Evolutionary conservation across 495 filamentous ascomycete genomes (phyloP), one percentile per base, ranked within the genome.

Genomic region (Penicillium steckii): DNA sequence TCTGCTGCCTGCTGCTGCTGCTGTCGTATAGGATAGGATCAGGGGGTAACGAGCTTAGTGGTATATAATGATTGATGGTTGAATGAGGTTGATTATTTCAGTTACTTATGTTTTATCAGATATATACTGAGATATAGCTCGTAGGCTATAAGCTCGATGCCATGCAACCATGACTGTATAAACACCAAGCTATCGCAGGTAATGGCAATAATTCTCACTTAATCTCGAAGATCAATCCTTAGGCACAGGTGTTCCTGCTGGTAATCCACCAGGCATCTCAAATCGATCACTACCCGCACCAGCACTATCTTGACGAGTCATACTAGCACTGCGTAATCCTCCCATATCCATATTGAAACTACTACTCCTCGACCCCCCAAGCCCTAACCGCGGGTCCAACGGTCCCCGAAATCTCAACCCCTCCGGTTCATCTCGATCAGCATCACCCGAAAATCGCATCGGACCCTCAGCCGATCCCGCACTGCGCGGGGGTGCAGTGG

Each of bases 321-420:
- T 62, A 54, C 65, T 70, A 8, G 67, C 63, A 45, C 68, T 66
- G 4, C 70, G 69, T 40, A 73, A 52, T 24, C 65, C 67, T 12
- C 67, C 62, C 33, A 67, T 63, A 45, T 73, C 69, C 24, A 69
- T 61, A 48, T 73, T 72, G 48, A 69, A 72, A 53, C 69, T 72
- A 56, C 61, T 71, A 8, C 65, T 66, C 18, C 67, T 66, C 44
- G 72, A 75, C 10, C 59, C 65, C 38, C 72, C 68, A 42, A 71
- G 68, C 12, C 65, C 66, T 40, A 65, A 60, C 22, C 68, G 65
- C 1, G 65, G 49, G 29, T 62, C 61, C 19, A 67, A 45, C 4
- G 57, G 49, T 2, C 66, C 72, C 15, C 72, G 71, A 48, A 69
- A 76, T 24, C 72, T 55, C 24, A 76, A 53, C 1, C 69, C 69